Evolutionary conservation across 2,329 filamentous ascomycete genomes (phyloP).

Genomic region (Periconia sp.): DNA sequence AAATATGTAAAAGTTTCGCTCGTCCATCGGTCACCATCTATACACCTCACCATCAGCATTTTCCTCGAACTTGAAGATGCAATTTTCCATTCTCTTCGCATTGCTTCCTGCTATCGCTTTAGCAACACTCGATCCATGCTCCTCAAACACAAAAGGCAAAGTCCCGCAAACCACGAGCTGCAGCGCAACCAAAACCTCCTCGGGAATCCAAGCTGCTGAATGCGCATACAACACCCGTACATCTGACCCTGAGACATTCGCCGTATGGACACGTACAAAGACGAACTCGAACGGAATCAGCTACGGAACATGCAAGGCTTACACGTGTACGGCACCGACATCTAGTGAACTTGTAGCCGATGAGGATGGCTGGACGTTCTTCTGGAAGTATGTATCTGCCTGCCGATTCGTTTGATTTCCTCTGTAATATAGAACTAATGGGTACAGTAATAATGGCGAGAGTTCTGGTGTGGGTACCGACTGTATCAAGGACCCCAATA

Average conservation of each 20-base stretch:
- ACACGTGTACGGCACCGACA: conserved; percentile 26
- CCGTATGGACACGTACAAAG: conserved; percentile 53
- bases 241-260: conserved; percentile 46
- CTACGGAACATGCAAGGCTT: conserved; percentile 53
- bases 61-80: neutral
- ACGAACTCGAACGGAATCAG: conserved; percentile 48
- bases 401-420: neutral
- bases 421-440: no score
- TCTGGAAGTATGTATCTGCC: conserved; percentile 19
- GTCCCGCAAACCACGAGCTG: conserved; percentile 35
- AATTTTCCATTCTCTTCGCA: neutral
- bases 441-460: conserved; percentile 19
- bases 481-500: conserved; percentile 34
- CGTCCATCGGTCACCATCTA: no score
- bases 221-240: conserved; percentile 51
- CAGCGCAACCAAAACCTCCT: conserved; percentile 38
- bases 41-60: no score
- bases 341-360: neutral
- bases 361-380: conserved; percentile 29
- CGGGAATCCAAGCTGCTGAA: conserved; percentile 51
- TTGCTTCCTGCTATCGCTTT: conserved; percentile 7
- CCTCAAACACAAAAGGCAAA: conserved; percentile 46
- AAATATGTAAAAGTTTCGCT: no score
- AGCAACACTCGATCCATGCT: conserved; percentile 45
- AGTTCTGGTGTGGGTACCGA: conserved; percentile 27